These are phyloP conservation scores for Phlyctochytrium arcticum DNA, from an alignment of 192 early-diverging fungal species.

Conservation along the genomic window DNA sequence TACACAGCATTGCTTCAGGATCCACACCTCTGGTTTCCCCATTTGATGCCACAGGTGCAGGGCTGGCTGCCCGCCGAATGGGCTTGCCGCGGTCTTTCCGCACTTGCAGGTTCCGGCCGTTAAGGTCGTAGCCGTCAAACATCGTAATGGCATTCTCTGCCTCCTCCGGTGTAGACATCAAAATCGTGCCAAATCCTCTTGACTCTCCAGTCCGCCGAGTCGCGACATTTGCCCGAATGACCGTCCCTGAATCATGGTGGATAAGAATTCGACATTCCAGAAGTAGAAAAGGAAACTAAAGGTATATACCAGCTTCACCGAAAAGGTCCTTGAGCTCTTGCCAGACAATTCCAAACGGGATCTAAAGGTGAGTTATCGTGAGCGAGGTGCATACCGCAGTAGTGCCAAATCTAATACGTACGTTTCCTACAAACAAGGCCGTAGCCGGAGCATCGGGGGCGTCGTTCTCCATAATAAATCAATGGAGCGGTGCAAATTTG, in stretches of 20 bases:
- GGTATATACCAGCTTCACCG: constrained; percentile 31
- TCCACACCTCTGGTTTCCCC: not conserved
- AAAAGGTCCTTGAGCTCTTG: constrained; percentile 55
- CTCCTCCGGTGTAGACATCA: constrained; percentile 37
- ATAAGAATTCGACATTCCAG: not conserved
- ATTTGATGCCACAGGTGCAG: constrained; percentile 8
- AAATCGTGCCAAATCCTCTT: constrained; percentile 46
- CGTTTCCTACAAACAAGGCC: too few relatives aligned
- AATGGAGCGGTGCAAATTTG: too few relatives aligned
- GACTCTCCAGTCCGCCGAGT: constrained; percentile 32
- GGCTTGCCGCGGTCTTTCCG: constrained; percentile 33
- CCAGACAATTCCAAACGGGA: constrained; percentile 71
- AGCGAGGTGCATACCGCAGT: too few relatives aligned
- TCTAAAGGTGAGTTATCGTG: too few relatives aligned
- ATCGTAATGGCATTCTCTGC: constrained; percentile 37
- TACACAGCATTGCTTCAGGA: not conserved
- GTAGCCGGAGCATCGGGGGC: too few relatives aligned
- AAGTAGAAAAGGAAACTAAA: not conserved
- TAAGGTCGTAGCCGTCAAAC: constrained; percentile 50
- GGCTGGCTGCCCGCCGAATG: not conserved
- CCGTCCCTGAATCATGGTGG: constrained; percentile 28
- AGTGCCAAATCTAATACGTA: too few relatives aligned
- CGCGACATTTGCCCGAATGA: constrained; percentile 44
- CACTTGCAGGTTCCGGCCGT: constrained; percentile 45
- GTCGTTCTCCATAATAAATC: too few relatives aligned